These are phyloP conservation scores for Hanseniaspora jakobsenii DNA, from an alignment of 805 yeast species.

Conservation along the genomic window DNA sequence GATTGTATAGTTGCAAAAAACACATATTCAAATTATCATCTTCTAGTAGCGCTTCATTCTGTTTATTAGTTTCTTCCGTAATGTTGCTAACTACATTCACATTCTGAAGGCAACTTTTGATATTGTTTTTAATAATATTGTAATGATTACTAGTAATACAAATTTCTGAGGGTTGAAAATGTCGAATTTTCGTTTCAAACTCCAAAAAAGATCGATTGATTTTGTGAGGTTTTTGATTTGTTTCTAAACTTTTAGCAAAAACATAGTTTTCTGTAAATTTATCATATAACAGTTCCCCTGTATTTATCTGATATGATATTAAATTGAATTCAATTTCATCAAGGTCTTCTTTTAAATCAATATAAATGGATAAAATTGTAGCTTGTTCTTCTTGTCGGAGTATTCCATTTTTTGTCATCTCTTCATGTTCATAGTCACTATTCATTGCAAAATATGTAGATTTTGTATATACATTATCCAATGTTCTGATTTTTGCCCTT, in stretches of 20 bases:
- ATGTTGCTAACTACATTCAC: not conserved
- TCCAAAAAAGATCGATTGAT: conserved; percentile 38
- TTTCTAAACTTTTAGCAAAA: no score
- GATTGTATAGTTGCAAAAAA: conserved; percentile 37
- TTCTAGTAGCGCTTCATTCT: conserved; percentile 17
- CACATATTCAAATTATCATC: not conserved
- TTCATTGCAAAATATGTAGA: conserved; percentile 53
- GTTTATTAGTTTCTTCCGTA: conserved; percentile 9
- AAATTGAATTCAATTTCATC: conserved; percentile 23
- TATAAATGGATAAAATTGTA: conserved; percentile 24
- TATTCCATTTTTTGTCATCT: not conserved
- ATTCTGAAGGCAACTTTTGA: no score
- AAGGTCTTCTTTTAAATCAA: conserved; percentile 18
- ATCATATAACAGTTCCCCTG: conserved; percentile 70
- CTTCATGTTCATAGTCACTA: not conserved
- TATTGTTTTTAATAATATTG: conserved; percentile 1
- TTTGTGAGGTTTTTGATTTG: no score
- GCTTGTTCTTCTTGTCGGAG: conserved; percentile 1
- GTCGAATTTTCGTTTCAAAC: conserved; percentile 60
- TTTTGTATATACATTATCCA: conserved; percentile 63
- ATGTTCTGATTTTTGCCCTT: conserved; percentile 50
- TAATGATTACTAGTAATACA: conserved; percentile 24
- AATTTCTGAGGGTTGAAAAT: conserved; percentile 68
- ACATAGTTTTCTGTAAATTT: conserved; percentile 45
- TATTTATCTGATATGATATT: conserved; percentile 52